A percentile compares a stretch with the other conserved stretches of the same genome.
Evolutionary conservation across 768 basidiomycete genomes (phyloP).

Genomic region (Macrolepiota dolichaula): DNA sequence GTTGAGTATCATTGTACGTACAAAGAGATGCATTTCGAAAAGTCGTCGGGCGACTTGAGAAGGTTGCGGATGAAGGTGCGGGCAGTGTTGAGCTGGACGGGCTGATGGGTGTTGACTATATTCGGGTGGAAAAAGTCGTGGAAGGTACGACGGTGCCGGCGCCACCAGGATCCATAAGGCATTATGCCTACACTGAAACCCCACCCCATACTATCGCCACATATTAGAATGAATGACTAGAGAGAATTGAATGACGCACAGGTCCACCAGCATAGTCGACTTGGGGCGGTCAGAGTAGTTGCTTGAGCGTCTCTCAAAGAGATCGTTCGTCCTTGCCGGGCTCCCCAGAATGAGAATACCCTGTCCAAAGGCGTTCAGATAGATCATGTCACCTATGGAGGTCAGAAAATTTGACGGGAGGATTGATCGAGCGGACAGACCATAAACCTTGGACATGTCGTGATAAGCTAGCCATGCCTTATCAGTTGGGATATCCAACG

Average conservation of each 20-base stretch:
- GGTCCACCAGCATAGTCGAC: constrained; percentile 20
- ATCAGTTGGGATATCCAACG: constrained; percentile 19
- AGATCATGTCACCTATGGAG: constrained; percentile 16
- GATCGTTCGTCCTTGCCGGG: constrained; percentile 4
- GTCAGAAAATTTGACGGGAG: no score
- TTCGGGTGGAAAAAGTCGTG: constrained; percentile 22
- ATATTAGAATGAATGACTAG: background rate
- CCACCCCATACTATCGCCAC: constrained; percentile 15
- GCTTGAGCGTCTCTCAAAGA: constrained; percentile 13
- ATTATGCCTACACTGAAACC: background rate
- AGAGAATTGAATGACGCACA: constrained; percentile 9
- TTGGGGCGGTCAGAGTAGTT: constrained; percentile 22
- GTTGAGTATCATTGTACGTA: background rate
- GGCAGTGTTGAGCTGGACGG: background rate
- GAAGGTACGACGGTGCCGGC: constrained; percentile 19
- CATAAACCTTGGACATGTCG: constrained; percentile 17
- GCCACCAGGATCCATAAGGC: constrained; percentile 21
- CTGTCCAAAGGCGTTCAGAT: constrained; percentile 14
- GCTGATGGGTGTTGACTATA: constrained; percentile 10
- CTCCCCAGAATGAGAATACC: constrained; percentile 10
- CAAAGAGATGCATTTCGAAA: background rate
- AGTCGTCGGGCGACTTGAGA: background rate
- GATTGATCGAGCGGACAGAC: background rate
- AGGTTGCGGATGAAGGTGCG: constrained; percentile 10
- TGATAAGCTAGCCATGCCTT: constrained; percentile 16